Percentiles rank a stretch among this genome's conserved stretches.
Conservation (phyloP, 2,329 filamentous ascomycete species). For the Arthrobotrys pseudoclavata region DNA sequence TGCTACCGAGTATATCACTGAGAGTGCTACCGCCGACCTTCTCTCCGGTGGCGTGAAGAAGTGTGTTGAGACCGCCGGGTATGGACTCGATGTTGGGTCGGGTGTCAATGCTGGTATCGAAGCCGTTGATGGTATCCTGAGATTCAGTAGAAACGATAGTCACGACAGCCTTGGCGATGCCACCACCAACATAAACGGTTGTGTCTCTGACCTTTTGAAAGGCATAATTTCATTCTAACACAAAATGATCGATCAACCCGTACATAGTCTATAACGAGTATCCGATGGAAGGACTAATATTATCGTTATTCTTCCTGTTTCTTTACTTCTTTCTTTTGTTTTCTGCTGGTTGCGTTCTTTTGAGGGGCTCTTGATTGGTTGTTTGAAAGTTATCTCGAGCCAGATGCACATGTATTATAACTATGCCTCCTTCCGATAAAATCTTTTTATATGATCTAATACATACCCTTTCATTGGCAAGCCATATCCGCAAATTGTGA, state of each 20-base stretch:
- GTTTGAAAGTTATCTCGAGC: not conserved
- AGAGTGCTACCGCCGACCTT: conserved; percentile 41
- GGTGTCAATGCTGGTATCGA: conserved; percentile 15
- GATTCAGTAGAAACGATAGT: not conserved
- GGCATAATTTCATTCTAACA: conserved; percentile 16
- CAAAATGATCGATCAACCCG: not conserved
- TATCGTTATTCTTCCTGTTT: not conserved
- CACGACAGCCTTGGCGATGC: not conserved
- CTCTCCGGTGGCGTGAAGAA: conserved; percentile 30
- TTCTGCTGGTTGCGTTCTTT: not conserved
- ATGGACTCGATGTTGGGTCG: conserved; percentile 38
- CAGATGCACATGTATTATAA: not conserved
- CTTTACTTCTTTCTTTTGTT: not conserved
- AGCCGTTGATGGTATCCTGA: not conserved
- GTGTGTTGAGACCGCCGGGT: conserved; percentile 33
- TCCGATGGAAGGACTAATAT: conserved; percentile 7
- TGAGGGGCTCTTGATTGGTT: not conserved
- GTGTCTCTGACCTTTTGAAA: not conserved
- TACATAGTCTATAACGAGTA: conserved; percentile 20
- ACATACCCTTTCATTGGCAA: not conserved
- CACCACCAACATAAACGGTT: not conserved
- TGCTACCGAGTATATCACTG: conserved; percentile 33
- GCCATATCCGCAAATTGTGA: no score
- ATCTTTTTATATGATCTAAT: not conserved
- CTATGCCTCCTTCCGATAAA: not conserved